Conservation (phyloP, 495 filamentous ascomycete genomes). For the Alectoria sarmentosa region DNA sequence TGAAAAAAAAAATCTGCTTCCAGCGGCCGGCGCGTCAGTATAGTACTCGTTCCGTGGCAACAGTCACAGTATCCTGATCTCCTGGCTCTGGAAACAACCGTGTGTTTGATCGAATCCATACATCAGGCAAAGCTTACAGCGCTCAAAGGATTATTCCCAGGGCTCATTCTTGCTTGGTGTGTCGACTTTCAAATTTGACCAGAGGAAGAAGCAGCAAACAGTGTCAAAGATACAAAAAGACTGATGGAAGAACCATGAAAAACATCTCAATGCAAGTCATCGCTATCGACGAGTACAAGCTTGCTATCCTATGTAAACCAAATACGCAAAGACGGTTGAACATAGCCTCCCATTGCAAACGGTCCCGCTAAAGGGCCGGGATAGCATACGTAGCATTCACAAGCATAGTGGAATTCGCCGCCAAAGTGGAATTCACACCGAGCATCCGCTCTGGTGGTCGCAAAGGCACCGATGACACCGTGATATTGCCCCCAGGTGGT, state of each 20-base stretch:
- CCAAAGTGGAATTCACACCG: not conserved
- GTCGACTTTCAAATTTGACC: not conserved
- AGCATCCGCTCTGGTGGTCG: conserved; percentile 1
- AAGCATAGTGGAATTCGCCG: not conserved
- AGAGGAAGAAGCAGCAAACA: not conserved
- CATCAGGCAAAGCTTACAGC: not conserved
- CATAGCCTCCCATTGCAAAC: not conserved
- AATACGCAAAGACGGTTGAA: not conserved
- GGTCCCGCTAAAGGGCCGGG: not conserved
- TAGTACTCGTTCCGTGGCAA: not conserved
- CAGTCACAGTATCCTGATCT: not conserved
- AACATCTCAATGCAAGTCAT: not conserved
- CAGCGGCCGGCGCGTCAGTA: not conserved
- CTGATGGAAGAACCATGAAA: not conserved
- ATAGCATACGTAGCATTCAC: not conserved
- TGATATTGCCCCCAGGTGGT: not conserved
- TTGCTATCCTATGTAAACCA: not conserved
- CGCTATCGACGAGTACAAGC: no score
- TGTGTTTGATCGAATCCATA: not conserved
- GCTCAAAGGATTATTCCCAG: not conserved
- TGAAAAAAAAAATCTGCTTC: not conserved
- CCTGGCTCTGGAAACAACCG: no score
- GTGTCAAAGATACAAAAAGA: not conserved
- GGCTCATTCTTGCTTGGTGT: not conserved
- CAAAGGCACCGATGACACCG: not conserved